Base-by-base conservation (phyloP, 1,284 basidiomycete species). In the Irpex lacteus region DNA sequence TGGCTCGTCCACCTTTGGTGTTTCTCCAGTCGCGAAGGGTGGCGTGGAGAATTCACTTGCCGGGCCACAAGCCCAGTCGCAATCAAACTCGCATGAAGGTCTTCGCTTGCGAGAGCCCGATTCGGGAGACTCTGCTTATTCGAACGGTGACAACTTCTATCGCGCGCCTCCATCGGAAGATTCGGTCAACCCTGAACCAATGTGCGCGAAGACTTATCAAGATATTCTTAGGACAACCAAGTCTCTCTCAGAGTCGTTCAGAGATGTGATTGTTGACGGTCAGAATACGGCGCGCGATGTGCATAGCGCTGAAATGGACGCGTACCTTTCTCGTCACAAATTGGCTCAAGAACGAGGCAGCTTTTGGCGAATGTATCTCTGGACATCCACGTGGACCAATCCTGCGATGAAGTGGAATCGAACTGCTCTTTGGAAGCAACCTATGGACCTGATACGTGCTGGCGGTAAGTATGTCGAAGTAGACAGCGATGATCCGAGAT, bases 71-170 rank as follows among this genome's bases (percentile, higher is more conserved):
- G 11, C 21, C 9, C 21, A 32, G 34, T 8, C 6, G 54, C 54
- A 32, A 36, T 26, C 13, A 56, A 11, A 26, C 54, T 34, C 18
- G n/a, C 34, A 9, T 18, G 18, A 21, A 26, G 34, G 11, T 34
- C 26, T 21, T 13, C 5, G 11, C 54, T 34, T 18, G 21, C 54
- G 9, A 18, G 40, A 6, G n/a, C 26, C 54, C 9, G 26, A 36
- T 18, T 56, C 54, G n/a, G 54, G 54, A 9, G 54, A 56, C 54
- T 56, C 54, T 11, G 54, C n/a, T 11, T 56, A 56, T 26, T 52
- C 13, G 13, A 52, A 56, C 54, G 15, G 34, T 26, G 15, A 15
- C 26, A 56, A 56, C 54, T 36, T 56, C 54, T 34, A 8, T 26
- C 50, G 50, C 19, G 54, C 9, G 34, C 54, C 26, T 34, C n/a